phyloP scores from a whole-genome alignment of 352 stramenopile species.

The Globisporangium rhizosaccharum region DNA sequence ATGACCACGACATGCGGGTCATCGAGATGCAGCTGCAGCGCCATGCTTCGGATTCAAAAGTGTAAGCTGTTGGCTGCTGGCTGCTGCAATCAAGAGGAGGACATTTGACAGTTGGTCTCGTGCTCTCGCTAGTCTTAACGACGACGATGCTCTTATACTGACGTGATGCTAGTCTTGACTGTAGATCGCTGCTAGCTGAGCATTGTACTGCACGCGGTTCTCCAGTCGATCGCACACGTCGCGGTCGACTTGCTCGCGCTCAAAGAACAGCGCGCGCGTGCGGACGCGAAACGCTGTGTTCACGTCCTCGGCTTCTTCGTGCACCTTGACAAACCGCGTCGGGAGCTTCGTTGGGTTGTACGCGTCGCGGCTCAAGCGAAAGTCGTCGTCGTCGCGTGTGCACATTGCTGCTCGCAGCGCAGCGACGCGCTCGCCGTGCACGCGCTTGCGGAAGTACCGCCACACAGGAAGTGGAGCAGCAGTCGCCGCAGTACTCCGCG shows the following conservation, averaged over 20 bases:
- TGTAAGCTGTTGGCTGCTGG: too few relatives aligned
- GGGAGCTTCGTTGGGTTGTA: slow-evolving; percentile 44
- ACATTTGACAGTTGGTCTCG: too few relatives aligned
- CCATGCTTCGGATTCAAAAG: too few relatives aligned
- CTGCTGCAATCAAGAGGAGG: too few relatives aligned
- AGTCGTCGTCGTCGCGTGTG: slow-evolving; percentile 30
- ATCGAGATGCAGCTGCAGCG: too few relatives aligned
- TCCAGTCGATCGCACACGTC: slow-evolving; percentile 40
- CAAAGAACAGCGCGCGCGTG: slow-evolving; percentile 38
- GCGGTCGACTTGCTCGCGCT: slow-evolving; percentile 45
- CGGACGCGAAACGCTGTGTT: slow-evolving; percentile 28
- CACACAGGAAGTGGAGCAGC: slow-evolving; percentile 19
- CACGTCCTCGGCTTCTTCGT: slow-evolving; percentile 35
- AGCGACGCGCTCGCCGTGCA: slow-evolving; percentile 21
- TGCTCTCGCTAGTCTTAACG: too few relatives aligned
- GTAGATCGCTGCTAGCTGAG: slow-evolving; percentile 13
- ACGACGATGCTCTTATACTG: not conserved
- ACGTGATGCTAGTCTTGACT: not conserved
- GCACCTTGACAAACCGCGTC: slow-evolving; percentile 34
- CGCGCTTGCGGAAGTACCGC: slow-evolving; percentile 36
- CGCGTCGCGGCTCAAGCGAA: slow-evolving; percentile 30
- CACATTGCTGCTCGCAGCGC: slow-evolving; percentile 28
- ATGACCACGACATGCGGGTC: not conserved
- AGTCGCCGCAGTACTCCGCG: not conserved
- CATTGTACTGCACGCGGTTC: slow-evolving; percentile 36